phyloP scores from a whole-genome alignment of 1,284 basidiomycete species.

The Mycena sp. region DNA sequence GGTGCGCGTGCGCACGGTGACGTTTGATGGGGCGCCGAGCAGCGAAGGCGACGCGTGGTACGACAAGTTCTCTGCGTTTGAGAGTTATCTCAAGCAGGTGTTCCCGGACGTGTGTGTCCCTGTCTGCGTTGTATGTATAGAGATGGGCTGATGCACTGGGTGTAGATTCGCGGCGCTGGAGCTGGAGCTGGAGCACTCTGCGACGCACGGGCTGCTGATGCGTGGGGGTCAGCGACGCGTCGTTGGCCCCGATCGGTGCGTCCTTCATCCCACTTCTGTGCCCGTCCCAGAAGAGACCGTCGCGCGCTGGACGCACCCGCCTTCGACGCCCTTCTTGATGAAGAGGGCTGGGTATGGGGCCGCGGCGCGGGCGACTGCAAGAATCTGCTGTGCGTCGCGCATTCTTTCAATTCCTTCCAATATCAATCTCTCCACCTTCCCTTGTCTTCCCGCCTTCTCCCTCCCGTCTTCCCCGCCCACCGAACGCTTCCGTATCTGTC shows the following conservation, averaged over 20 bases:
- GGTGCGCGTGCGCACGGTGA: constrained; percentile 22
- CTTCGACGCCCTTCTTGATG: constrained; percentile 8
- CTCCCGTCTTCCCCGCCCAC: too few species aligned
- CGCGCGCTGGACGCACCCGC: constrained; percentile 23
- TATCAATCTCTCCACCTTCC: too few species aligned
- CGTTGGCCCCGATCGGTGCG: constrained; percentile 12
- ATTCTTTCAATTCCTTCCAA: too few species aligned
- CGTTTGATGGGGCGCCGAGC: constrained; percentile 19
- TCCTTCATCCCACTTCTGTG: constrained; percentile 4
- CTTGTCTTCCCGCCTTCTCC: too few species aligned
- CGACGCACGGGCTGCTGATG: constrained; percentile 22
- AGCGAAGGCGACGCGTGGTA: constrained; percentile 18
- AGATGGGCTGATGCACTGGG: too few species aligned
- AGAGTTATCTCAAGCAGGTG: constrained; percentile 15
- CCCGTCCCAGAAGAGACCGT: constrained; percentile 17
- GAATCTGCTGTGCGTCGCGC: constrained; percentile 16
- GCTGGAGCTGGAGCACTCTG: constrained; percentile 15
- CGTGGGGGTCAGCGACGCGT: constrained; percentile 16
- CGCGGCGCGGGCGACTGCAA: constrained; percentile 23
- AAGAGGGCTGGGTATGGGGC: constrained; percentile 24
- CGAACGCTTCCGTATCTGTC: too few species aligned
- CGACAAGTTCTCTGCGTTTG: constrained; percentile 25
- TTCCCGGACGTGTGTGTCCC: constrained; percentile 24
- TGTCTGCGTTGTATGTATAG: too few species aligned
- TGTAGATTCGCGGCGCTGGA: constrained; percentile 12